A percentile compares a stretch with the other conserved stretches of the same genome.
Evolutionary conservation across 768 basidiomycete species (phyloP).

Genomic region (Mycena metata): DNA sequence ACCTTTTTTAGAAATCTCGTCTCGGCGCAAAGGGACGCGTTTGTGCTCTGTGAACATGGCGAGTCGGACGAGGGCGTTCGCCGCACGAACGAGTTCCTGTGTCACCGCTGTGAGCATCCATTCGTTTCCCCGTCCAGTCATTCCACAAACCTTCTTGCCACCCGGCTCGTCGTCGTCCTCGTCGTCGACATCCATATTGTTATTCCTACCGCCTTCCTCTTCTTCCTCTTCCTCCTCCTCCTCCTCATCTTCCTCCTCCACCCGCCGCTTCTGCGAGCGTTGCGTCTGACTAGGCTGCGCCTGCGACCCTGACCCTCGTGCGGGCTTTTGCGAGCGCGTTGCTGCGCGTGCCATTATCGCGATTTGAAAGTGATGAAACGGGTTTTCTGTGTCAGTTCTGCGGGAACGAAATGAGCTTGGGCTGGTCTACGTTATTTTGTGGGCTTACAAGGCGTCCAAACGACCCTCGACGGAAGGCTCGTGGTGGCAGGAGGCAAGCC

Average conservation of each 20-base stretch:
- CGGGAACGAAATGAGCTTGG: neutral
- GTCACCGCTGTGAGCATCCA: too few species aligned
- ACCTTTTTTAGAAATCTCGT: slow-evolving; percentile 94
- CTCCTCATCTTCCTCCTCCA: slow-evolving; percentile 43
- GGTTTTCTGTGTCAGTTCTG: too few species aligned
- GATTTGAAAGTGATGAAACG: neutral
- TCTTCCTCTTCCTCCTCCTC: slow-evolving; percentile 56
- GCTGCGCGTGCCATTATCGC: slow-evolving; percentile 50
- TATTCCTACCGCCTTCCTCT: slow-evolving; percentile 45
- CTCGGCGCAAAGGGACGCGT: slow-evolving; percentile 74
- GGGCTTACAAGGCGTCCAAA: neutral
- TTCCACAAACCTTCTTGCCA: slow-evolving; percentile 40
- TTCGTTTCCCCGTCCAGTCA: neutral
- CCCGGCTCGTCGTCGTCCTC: slow-evolving; percentile 52
- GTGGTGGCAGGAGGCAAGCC: neutral
- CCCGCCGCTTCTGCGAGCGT: slow-evolving; percentile 47
- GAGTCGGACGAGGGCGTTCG: slow-evolving; percentile 80
- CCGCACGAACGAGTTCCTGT: slow-evolving; percentile 76
- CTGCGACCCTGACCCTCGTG: slow-evolving; percentile 55
- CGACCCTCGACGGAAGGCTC: too few species aligned
- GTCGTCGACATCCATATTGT: slow-evolving; percentile 52
- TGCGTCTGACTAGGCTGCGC: slow-evolving; percentile 53
- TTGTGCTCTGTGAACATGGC: slow-evolving; percentile 87
- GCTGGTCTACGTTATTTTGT: too few species aligned
- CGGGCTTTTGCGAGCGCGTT: slow-evolving; percentile 56